Base-by-base conservation (phyloP, 2,329 filamentous ascomycete genomes). In the Ophiocordyceps robertsii region DNA sequence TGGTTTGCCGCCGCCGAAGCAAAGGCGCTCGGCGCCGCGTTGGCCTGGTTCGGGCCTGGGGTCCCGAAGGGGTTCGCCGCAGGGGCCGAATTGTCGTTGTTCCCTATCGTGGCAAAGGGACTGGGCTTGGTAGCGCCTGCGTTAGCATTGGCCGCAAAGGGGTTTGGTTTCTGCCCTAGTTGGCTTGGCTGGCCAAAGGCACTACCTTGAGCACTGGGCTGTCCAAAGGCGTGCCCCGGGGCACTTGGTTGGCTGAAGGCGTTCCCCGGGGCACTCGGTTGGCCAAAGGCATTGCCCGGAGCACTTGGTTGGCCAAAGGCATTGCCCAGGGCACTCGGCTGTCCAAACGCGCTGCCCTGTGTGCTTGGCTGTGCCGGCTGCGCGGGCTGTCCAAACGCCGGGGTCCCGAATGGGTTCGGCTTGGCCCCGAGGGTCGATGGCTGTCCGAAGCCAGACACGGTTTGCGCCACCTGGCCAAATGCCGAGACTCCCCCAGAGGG, bases 401-500 rank as follows among this genome's bases (percentile, higher is more conserved):
- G 52, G 32, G 51, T 35, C 32, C 56, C 59, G 47, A 66, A 64
- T 1, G 63, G 55, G 47, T 53, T 64, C 12, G 56, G 52, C 14
- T 56, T 56, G 19, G 52, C 48, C 11, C 56, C 60, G 27, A 61
- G 44, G 2, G 53, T 44, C 32, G 64, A 57, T 29, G 68, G 59
- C 43, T 70, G 66, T 1, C 66, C 65, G 45, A 69, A 68, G 0
- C 58, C 49, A 13, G 60, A 52, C 29, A 52, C 45, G 29, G 49
- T 35, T 33, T 54, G 60, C n/a, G 63, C 54, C 12, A 57, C 43
- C 35, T 71, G 64, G 3, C 69, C 66, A 47, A 77, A 75, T 49
- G 43, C 39, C 52, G 56, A 9, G 24, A 9, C 24, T 51, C 43
- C 12, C 2, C 48, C 43, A 9, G 38, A 53, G 8, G 68, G 60